phyloP scores from a whole-genome alignment of 2,329 filamentous ascomycete species.

The Periconia sp. region DNA sequence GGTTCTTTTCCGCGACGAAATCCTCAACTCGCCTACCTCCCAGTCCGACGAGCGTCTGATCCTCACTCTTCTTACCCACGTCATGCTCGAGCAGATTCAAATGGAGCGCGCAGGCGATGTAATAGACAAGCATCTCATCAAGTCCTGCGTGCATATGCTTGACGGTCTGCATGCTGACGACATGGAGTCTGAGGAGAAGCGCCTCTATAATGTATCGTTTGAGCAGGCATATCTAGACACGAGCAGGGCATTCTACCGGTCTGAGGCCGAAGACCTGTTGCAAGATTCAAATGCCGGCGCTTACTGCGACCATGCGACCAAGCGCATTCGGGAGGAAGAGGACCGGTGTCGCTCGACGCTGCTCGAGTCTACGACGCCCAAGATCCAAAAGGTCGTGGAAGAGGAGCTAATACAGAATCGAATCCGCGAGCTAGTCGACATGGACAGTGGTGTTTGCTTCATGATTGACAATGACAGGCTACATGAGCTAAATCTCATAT shows the following conservation, averaged over 20 bases:
- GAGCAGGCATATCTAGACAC: constrained; percentile 77
- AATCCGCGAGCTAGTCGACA: constrained; percentile 79
- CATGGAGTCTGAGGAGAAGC: constrained; percentile 76
- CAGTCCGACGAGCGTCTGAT: constrained; percentile 60
- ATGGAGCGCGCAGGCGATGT: constrained; percentile 92
- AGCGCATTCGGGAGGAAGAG: constrained; percentile 78
- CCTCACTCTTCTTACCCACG: constrained; percentile 76
- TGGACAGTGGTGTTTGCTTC: constrained; percentile 83
- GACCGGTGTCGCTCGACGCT: constrained; percentile 85
- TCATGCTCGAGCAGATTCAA: constrained; percentile 87
- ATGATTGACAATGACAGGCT: constrained; percentile 92
- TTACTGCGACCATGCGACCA: constrained; percentile 79
- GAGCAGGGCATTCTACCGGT: constrained; percentile 75
- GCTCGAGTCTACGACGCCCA: constrained; percentile 72
- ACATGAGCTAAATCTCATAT: constrained; percentile 80
- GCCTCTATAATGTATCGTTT: constrained; percentile 83
- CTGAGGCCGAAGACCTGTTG: constrained; percentile 76
- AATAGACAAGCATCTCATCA: constrained; percentile 82
- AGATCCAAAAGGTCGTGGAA: constrained; percentile 80
- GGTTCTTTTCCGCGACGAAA: constrained; percentile 84
- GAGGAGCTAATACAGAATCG: constrained; percentile 78
- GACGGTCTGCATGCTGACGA: constrained; percentile 85
- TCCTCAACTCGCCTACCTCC: constrained; percentile 67
- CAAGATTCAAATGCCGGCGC: constrained; percentile 78
- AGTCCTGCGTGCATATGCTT: constrained; percentile 86